Conservation (phyloP, 2,329 filamentous ascomycete genomes). For the Immersiporthe knoxdaviesiana region DNA sequence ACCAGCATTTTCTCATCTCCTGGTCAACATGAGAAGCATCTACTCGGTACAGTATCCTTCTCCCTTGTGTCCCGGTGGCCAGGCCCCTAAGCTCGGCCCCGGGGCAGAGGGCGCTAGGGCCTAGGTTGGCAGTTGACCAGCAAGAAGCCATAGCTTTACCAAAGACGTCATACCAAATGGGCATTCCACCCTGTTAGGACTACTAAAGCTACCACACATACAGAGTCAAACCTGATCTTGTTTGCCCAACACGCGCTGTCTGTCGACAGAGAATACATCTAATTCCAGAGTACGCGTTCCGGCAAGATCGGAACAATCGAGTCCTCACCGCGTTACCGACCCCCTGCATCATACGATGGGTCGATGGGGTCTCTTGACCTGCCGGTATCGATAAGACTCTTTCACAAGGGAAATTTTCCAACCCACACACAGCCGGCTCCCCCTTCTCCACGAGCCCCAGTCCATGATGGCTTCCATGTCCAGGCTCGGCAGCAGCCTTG, state of each 20-base stretch:
- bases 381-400: slow-evolving; percentile 29
- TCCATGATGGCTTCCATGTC: slow-evolving; percentile 29
- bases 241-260: neutral
- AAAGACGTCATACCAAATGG: slow-evolving; percentile 3
- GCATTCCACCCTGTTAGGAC: neutral
- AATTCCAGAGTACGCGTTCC: neutral
- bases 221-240: neutral
- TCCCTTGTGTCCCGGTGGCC: neutral
- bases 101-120: neutral
- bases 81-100: neutral
- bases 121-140: neutral
- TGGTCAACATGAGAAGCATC: too few relatives aligned
- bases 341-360: slow-evolving; percentile 27
- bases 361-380: slow-evolving; percentile 27
- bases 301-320: neutral
- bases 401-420: slow-evolving; percentile 21
- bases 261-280: neutral
- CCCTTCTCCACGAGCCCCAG: slow-evolving; percentile 10
- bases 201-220: neutral
- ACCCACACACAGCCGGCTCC: neutral
- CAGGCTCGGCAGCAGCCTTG: slow-evolving; percentile 29
- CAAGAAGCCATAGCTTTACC: neutral
- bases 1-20: too few relatives aligned
- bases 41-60: neutral
- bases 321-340: slow-evolving; percentile 19